These are phyloP conservation scores for Trichoderma sp. DNA, from an alignment of 2,329 filamentous ascomycete species.

Conservation along the genomic window DNA sequence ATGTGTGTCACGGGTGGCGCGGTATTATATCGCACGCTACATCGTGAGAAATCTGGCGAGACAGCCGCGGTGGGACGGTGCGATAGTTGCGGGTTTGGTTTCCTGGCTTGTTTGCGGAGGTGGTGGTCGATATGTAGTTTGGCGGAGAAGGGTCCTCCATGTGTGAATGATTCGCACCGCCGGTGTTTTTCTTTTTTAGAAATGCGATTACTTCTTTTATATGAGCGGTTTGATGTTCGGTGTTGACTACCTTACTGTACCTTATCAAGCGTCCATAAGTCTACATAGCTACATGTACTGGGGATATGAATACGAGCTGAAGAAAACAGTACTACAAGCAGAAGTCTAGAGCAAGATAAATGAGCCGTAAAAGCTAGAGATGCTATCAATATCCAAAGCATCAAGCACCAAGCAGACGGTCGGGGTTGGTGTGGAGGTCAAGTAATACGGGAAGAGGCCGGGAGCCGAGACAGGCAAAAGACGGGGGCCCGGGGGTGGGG, in stretches of 20 bases:
- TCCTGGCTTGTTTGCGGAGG: background rate
- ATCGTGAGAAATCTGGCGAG: background rate
- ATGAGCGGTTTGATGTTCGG: background rate
- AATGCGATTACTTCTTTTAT: background rate
- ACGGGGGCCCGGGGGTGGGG: slow-evolving; percentile 13
- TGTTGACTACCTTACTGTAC: background rate
- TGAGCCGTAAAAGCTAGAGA: background rate
- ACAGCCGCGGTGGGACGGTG: background rate
- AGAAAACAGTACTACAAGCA: background rate
- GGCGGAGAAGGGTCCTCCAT: background rate
- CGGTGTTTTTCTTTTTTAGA: background rate
- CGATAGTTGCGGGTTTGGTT: too few relatives aligned
- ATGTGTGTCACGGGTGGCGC: slow-evolving; percentile 2
- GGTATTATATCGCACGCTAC: background rate
- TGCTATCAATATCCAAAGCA: background rate
- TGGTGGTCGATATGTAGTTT: background rate
- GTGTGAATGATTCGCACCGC: background rate
- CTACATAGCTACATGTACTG: too few relatives aligned
- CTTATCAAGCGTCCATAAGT: too few relatives aligned
- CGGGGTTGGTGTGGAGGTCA: background rate
- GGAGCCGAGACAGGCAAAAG: slow-evolving; percentile 16
- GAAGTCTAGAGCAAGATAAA: background rate
- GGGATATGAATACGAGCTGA: background rate
- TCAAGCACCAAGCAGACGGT: background rate
- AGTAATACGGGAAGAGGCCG: slow-evolving; percentile 4